These are phyloP conservation scores for Beauveria asiatica DNA, from an alignment of 2,329 filamentous ascomycete genomes.

Conservation along the genomic window DNA sequence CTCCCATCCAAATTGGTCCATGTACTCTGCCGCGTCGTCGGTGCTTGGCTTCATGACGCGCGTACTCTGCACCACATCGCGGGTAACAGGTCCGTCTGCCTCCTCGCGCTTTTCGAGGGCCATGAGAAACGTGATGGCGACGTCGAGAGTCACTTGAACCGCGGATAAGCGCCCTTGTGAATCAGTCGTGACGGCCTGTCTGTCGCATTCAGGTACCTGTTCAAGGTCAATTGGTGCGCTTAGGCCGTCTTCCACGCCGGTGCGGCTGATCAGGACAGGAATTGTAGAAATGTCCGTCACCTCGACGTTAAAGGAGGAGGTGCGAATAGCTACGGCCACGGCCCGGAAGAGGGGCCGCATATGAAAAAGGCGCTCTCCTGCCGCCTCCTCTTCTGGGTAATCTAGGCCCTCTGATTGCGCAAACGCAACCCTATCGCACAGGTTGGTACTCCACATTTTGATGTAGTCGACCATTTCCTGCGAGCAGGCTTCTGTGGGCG, in stretches of 20 bases:
- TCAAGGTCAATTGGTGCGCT: background rate
- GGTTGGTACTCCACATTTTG: background rate
- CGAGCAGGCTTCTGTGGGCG: background rate
- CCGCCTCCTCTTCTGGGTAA: background rate
- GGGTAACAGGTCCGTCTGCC: background rate
- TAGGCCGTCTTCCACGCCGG: background rate
- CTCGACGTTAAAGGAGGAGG: background rate
- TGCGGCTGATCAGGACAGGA: background rate
- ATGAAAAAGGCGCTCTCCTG: background rate
- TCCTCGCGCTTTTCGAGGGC: background rate
- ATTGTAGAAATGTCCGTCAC: background rate
- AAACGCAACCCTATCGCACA: background rate
- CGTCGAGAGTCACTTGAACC: background rate
- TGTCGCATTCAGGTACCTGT: background rate
- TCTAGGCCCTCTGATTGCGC: background rate
- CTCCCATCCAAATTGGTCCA: background rate
- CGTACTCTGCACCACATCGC: background rate
- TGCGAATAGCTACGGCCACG: background rate
- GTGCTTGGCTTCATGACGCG: rapidly evolving
- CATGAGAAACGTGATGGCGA: background rate
- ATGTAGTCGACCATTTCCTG: background rate
- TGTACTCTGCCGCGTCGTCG: background rate
- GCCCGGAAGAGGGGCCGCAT: background rate
- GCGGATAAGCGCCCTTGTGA: background rate
- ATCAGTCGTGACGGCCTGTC: background rate